Conservation (phyloP, 306 rosid genomes). For the Cicer cuneatum region DNA sequence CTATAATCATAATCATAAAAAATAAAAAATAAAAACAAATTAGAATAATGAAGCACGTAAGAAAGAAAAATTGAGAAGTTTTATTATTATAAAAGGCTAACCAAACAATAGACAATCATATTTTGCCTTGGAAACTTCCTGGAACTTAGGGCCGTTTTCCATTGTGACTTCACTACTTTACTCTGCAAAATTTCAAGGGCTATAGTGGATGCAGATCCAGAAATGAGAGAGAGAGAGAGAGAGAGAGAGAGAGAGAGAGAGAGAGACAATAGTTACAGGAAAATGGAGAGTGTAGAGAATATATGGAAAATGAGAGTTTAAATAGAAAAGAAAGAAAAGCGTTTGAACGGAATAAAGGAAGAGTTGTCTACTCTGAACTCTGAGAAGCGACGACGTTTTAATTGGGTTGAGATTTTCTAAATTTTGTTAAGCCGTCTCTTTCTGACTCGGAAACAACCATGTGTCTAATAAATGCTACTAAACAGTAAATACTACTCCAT, state of each 20-base stretch:
- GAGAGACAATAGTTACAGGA: background rate
- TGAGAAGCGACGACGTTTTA: background rate
- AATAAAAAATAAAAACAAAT: background rate
- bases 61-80: background rate
- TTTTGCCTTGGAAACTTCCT: conserved; percentile 56
- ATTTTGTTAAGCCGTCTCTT: background rate
- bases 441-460: background rate
- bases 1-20: conserved; percentile 57
- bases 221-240: background rate
- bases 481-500: too few relatives aligned
- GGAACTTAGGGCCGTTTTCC: conserved; percentile 63
- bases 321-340: background rate
- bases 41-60: background rate
- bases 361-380: background rate
- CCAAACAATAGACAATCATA: conserved; percentile 86
- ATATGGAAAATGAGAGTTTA: background rate
- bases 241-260: background rate
- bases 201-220: background rate
- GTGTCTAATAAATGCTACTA: too few relatives aligned
- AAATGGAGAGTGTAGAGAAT: background rate
- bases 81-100: conserved; percentile 35
- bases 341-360: background rate
- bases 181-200: conserved; percentile 16
- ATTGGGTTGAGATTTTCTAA: background rate
- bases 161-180: conserved; percentile 43